Conservation (phyloP, 768 basidiomycete genomes). For the Kondoa subrosea region DNA sequence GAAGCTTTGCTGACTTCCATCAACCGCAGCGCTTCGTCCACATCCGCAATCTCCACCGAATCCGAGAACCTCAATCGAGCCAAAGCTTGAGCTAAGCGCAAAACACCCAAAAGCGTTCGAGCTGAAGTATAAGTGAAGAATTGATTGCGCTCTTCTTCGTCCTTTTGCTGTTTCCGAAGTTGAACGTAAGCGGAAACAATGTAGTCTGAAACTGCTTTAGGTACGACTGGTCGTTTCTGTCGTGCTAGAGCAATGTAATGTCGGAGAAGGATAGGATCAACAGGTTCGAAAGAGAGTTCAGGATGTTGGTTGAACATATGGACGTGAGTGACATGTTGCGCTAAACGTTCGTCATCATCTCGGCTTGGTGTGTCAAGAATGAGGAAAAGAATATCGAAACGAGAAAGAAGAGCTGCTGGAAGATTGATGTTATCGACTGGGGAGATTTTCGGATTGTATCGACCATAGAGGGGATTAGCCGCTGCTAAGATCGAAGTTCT, state of each 20-base stretch:
- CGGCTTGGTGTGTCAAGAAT: slow-evolving; percentile 88
- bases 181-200: slow-evolving; percentile 91
- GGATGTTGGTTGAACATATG: slow-evolving; percentile 93
- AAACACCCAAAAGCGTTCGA: slow-evolving; percentile 80
- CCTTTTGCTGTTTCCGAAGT: slow-evolving; percentile 78
- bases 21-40: slow-evolving; percentile 86
- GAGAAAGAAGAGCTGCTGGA: slow-evolving; percentile 83
- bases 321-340: slow-evolving; percentile 92
- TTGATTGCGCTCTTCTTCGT: slow-evolving; percentile 72
- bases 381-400: slow-evolving; percentile 91
- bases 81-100: slow-evolving; percentile 85
- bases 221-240: slow-evolving; percentile 72
- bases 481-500: slow-evolving; percentile 94
- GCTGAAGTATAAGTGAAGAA: slow-evolving; percentile 89
- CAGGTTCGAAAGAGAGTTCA: slow-evolving; percentile 59
- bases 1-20: slow-evolving; percentile 96
- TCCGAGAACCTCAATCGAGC: slow-evolving; percentile 76
- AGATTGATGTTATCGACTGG: slow-evolving; percentile 99
- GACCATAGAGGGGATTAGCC: slow-evolving; percentile 91
- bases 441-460: slow-evolving; percentile 93
- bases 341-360: slow-evolving; percentile 88
- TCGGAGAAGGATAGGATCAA: slow-evolving; percentile 74
- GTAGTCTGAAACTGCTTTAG: slow-evolving; percentile 71
- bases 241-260: slow-evolving; percentile 92
- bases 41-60: slow-evolving; percentile 63